Evolutionary conservation across 306 rosid species (phyloP).

Genomic region (Cucurbita maxima): DNA sequence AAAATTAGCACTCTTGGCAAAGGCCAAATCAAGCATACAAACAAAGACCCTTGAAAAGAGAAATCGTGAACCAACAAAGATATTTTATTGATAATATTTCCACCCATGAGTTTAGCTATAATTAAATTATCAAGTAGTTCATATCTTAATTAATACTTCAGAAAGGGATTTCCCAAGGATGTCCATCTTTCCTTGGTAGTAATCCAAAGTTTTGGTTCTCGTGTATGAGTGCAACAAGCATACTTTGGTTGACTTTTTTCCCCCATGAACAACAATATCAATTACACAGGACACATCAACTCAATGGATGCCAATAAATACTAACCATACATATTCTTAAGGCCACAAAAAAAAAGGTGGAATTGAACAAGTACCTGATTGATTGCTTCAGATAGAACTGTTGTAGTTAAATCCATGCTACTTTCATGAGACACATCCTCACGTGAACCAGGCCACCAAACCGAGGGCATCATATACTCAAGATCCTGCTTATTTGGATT

Average conservation of each 20-base stretch:
- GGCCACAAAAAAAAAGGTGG: background rate
- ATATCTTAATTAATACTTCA: background rate
- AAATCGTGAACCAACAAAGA: too few relatives aligned
- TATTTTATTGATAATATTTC: background rate
- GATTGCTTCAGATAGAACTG: constrained; percentile 73
- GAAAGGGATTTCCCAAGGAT: background rate
- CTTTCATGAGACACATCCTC: constrained; percentile 65
- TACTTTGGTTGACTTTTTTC: background rate
- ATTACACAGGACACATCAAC: background rate
- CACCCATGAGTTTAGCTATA: background rate
- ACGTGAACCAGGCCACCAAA: constrained; percentile 92
- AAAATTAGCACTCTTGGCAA: too few relatives aligned
- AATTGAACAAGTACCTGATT: constrained; percentile 41
- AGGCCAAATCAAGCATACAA: too few relatives aligned
- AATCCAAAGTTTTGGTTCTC: background rate
- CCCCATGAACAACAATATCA: background rate
- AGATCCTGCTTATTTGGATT: constrained; percentile 82
- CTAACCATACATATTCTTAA: background rate
- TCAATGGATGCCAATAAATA: background rate
- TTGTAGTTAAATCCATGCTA: constrained; percentile 72
- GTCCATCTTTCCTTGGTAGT: background rate
- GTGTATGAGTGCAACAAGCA: background rate
- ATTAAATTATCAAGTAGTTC: background rate
- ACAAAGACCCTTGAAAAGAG: too few relatives aligned
- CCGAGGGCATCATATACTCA: constrained; percentile 81